phyloP scores from a whole-genome alignment of 192 early-diverging fungal species.

The Entomortierella beljakovae region DNA sequence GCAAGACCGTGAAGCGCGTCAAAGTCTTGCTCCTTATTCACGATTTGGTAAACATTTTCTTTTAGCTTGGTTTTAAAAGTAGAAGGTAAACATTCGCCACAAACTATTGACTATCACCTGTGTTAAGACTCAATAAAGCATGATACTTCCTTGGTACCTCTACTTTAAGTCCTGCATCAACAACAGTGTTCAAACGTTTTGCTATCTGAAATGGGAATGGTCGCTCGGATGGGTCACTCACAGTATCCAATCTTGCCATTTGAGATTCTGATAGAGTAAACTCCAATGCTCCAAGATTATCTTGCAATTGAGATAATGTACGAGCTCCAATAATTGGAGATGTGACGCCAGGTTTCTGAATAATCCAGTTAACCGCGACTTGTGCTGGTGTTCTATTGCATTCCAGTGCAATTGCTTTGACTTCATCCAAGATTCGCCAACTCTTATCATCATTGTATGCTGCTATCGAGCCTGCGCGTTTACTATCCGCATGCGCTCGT shows the following conservation, averaged over 20 bases:
- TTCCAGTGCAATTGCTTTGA: conserved; percentile 54
- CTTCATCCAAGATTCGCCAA: conserved; percentile 58
- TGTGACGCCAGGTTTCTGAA: conserved; percentile 56
- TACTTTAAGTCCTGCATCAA: conserved; percentile 13
- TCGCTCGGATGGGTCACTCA: conserved; percentile 38
- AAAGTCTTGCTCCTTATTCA: too few species aligned
- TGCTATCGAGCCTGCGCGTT: conserved; percentile 10
- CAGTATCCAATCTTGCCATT: conserved; percentile 43
- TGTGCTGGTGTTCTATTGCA: conserved; percentile 50
- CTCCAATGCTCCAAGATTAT: conserved; percentile 47
- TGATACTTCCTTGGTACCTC: conserved; percentile 30
- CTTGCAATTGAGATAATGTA: conserved; percentile 46
- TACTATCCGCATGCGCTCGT: not conserved
- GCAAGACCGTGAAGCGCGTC: too few species aligned
- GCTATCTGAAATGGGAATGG: conserved; percentile 43
- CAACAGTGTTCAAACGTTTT: conserved; percentile 22
- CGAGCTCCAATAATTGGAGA: conserved; percentile 50
- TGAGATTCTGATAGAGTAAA: conserved; percentile 50
- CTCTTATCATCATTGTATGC: conserved; percentile 31
- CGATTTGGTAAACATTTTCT: too few species aligned
- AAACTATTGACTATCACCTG: too few species aligned
- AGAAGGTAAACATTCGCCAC: too few species aligned
- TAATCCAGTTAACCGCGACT: conserved; percentile 59
- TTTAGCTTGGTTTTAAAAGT: too few species aligned
- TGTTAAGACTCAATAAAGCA: conserved; percentile 11